Evolutionary conservation across 345 rosid genomes (phyloP), one percentile per base, ranked within the genome.

Genomic region (Citrus reticulata): DNA sequence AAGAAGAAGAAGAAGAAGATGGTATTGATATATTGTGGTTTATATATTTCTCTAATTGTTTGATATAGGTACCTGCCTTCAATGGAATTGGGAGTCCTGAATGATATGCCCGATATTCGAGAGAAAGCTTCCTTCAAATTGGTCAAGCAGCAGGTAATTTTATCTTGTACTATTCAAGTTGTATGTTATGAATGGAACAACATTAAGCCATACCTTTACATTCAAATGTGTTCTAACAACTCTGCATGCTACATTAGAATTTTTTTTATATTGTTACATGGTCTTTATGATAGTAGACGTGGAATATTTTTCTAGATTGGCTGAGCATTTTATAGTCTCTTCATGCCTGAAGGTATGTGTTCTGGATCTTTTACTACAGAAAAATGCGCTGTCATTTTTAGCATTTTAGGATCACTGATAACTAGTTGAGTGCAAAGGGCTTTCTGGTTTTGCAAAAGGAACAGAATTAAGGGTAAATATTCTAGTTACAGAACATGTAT

Each of bases 41-140:
- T 61, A 19, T 46, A 14, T 49, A 8, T 16, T 37, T 65, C 57
- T 68, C 68, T 13, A 57, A 65, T 30, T 27, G 1, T 74, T 73
- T 72, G 55, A 67, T 67, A 81, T 78, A 95, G 97, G 75, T 94
- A 87, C 87, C 72, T 94, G 84, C 91, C 93, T 9, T 81, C 83
- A 73, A 90, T 94, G 98, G 91, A 96, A 78, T 80, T 96, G 29
- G 99, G 99, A 54, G 89, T 85, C 76, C 68, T 96, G 77, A 89
- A 82, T 76, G 94, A 90, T 76, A 90, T 92, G 94, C 83, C 84
- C 1, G 81, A 88, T 79, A 88, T 96, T 78, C 85, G 88, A 81
- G 80, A 86, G 78, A 94, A 90, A 84, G 95, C 99, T 69, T 89
- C 83, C 73, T 82, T 75, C 58, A 96, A 91, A 84, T 84, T 95